Base-by-base conservation (phyloP, 306 rosid species). In the Citrullus mucosospermus region DNA sequence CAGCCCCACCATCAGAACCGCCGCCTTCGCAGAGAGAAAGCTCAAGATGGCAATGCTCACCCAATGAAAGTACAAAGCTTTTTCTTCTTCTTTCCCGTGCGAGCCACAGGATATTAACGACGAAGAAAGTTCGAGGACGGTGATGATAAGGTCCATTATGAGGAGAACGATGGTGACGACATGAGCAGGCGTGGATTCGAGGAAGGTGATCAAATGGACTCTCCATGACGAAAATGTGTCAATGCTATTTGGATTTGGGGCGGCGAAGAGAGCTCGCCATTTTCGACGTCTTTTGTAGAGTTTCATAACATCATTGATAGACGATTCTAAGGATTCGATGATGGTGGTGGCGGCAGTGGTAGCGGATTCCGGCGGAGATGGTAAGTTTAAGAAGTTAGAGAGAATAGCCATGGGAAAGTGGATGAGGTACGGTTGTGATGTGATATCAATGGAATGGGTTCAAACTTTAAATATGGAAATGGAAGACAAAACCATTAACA, bases 111-210 rank as follows among this genome's bases (percentile, higher is more conserved):
- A 76, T 80, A 82, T 38, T 10, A 87, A 18, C 70, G 91, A 86
- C 9, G 93, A 87, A 15, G 96, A 86, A 32, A 93, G 89, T 46
- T 93, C 96, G 7, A 89, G 89, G 77, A 78, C 81, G 32, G 98
- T 89, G 83, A 91, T 61, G 81, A 86, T 76, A 46, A 89, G 90
- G 81, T 93, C 98, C 9, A 80, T 1, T 77, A 87, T 20, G 28
- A 93, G 91, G 32, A 91, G 80, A 0, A 78, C 39, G 72, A 91
- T 54, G 11, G 84, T 84, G 69, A 90, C 14, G 25, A 34, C 34
- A 8, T 69, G 95, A 75, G 87, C 55, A 18, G 82, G 78, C 10
- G 85, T 83, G 84, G 95, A 93, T 80, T 91, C 95, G 2, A 91
- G 82, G 68, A 89, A 88, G 60, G 55, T 78, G 66, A 75, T 82